Base-by-base conservation (phyloP, 2,329 filamentous ascomycete species). In the Ophidiomyces ophidiicola region DNA sequence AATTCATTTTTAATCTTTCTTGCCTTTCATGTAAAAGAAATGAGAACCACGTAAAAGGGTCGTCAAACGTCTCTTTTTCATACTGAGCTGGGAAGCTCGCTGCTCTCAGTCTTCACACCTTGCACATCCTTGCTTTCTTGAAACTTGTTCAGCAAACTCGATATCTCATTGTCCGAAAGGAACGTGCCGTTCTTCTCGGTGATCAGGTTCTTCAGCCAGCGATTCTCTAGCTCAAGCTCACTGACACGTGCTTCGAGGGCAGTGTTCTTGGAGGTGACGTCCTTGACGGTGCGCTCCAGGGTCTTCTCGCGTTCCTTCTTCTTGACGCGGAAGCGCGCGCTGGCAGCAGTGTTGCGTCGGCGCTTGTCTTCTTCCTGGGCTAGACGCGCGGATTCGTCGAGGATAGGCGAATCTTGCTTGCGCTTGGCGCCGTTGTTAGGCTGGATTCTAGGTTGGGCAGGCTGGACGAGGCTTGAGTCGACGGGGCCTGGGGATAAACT, bases 241-340 rank as follows among this genome's bases (percentile, higher is more conserved):
- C 73, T 72, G 39, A 90, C 79, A 43, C 76, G 76, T 52, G 71
- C 71, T 62, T 92, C 82, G 5, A 93, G 70, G 12, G 69, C 67
- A 12, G 74, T 68, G 36, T 87, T 81, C 64, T 86, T 86, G 32
- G 90, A 82, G 19, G 75, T 75, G 63, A 88, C 82, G 50, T 92
- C 85, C 61, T 86, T 85, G 52, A 84, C 79, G 3, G 76, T 80
- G 53, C 76, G 77, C 61, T 88, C 83, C 37, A 92, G 75, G 6
- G 82, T 80, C 60, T 87, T 82, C 67, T 93, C 85, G 36, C 85
- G 80, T 64, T 90, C 83, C 75, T 93, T 93, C 79, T 93, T 93
- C 76, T 93, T 93, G 57, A 90, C 77, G 44, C 85, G 80, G 71
- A 93, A 93, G 35, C 85, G 80, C 12, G 85, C 85, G 48, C 80